Conservation (phyloP, 345 rosid genomes). For the Physaria fendleri region DNA sequence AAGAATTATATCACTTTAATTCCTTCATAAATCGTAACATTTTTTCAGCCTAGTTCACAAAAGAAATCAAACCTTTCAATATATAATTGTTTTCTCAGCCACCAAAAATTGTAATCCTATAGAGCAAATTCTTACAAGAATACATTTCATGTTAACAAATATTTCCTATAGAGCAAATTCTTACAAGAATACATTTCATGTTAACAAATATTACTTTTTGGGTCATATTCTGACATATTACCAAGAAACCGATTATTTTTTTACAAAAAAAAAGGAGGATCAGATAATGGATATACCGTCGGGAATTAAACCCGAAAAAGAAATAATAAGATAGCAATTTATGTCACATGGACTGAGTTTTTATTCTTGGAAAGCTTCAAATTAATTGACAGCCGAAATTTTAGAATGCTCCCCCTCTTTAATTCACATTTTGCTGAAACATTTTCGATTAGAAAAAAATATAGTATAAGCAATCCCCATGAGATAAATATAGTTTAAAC, state of each 20-base stretch:
- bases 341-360: constrained; percentile 11
- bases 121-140: no score
- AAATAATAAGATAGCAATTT: neutral
- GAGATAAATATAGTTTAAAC: neutral
- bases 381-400: constrained; percentile 3
- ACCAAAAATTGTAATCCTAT: no score
- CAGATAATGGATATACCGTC: neutral
- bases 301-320: neutral
- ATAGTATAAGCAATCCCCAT: neutral
- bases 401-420: neutral
- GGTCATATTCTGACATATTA: neutral
- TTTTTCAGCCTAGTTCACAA: no score
- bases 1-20: no score
- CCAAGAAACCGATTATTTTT: no score
- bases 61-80: no score
- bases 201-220: neutral
- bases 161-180: no score
- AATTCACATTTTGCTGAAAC: neutral
- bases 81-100: no score
- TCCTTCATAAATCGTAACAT: no score
- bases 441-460: neutral
- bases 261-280: neutral
- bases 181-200: no score
- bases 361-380: neutral
- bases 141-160: no score